Base-by-base conservation (phyloP, 352 stramenopile species). In the Globisporangium abappressorium region DNA sequence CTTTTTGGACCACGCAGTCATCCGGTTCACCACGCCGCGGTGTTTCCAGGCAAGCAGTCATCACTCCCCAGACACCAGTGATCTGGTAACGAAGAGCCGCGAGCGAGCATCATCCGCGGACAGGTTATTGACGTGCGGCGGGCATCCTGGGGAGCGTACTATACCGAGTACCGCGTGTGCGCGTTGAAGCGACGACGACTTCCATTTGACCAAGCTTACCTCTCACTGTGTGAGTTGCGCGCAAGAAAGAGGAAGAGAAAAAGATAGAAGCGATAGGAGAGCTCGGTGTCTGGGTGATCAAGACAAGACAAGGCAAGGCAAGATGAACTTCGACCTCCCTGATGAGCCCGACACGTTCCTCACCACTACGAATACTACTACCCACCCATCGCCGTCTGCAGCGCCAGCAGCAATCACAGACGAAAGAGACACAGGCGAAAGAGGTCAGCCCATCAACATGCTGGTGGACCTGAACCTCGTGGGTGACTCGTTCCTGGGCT, bases 381-480 rank as follows among this genome's bases (percentile, higher is more conserved):
- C 36, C 36, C 36, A 18, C 36, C 2, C 36, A 12, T 51, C 43
- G 43, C 3, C 49, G n/a, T 24, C 30, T n/a, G 9, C 30, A 5
- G 7, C 55, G 3, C 5, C 30, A 62, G 30, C 18, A 47, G 41
- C 30, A 30, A 38, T 8, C 57, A 61, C 30, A n/a, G 18, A 12
- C 57, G 57, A 9, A 5, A 18, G 14, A 47, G 41, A 26, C 24
- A 26, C 24, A n/a, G 18, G 22, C 57, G 57, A 9, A 5, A 18
- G 14, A 47, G 41, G 14, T 5, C 6, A 5, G 18, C 43, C 43
- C 18, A 60, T 65, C 57, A 58, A 54, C 28, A 55, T 65, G 57
- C 65, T 70, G 14, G 46, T 65, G 41, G 65, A 65, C 46, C 26
- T 70, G n/a, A 63, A 24, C 7, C 5, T 36, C 56, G 34, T 54